Evolutionary conservation across 805 yeast genomes (phyloP).

Genomic region (Cyberlindnera lachancei): DNA sequence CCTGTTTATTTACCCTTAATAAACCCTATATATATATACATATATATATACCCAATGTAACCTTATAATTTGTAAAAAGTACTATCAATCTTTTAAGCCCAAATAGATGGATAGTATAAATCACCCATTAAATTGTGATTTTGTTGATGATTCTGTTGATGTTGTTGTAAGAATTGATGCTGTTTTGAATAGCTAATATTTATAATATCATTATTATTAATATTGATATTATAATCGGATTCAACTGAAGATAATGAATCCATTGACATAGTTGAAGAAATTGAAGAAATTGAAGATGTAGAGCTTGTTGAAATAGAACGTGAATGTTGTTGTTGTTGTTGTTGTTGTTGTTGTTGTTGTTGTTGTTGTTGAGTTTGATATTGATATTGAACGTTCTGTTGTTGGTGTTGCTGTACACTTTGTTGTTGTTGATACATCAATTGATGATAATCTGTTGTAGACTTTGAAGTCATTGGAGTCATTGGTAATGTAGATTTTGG

Average conservation of each 20-base stretch:
- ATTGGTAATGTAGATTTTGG: slow-evolving; percentile 9
- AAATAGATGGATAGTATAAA: slow-evolving; percentile 5
- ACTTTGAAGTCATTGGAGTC: no score
- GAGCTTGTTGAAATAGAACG: slow-evolving; percentile 8
- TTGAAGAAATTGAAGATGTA: slow-evolving; percentile 8
- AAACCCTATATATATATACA: no score
- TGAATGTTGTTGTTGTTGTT: not conserved
- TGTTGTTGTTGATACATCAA: not conserved
- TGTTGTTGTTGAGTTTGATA: not conserved
- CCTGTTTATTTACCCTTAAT: no score
- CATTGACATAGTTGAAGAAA: slow-evolving; percentile 4
- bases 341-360: not conserved
- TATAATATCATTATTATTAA: not conserved
- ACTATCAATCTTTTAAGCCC: no score
- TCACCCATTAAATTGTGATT: slow-evolving; percentile 1
- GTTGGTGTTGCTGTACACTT: not conserved
- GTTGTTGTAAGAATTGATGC: not conserved
- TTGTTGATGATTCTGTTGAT: not conserved
- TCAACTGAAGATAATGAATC: slow-evolving; percentile 1
- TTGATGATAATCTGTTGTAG: no score
- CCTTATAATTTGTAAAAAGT: no score
- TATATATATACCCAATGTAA: no score
- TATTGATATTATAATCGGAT: not conserved
- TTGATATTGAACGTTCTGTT: not conserved
- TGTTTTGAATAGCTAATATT: not conserved